Evolutionary conservation across 2,329 filamentous ascomycete genomes (phyloP), one percentile per base, ranked within the genome.

Genomic region (Gaeumannomyces tritici): DNA sequence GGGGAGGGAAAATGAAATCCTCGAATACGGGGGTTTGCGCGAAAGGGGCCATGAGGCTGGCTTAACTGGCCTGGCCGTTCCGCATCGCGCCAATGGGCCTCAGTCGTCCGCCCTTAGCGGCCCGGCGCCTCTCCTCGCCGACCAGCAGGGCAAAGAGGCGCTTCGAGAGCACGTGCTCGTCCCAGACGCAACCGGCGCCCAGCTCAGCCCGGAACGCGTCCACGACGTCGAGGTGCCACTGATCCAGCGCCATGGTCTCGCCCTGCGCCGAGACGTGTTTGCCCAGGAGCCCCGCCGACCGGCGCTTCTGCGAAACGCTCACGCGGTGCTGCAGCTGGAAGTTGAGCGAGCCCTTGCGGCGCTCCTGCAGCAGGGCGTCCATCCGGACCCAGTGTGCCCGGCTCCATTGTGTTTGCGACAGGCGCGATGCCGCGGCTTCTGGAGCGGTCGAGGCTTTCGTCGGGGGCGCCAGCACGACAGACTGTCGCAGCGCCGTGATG

Each of bases 211-310:
- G 73, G 67, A 85, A 86, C 3, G 79, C 82, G 63, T 84, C 79
- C 28, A 85, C 76, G 62, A 84, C 77, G 63, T 86, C 83, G 24
- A 85, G 70, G 64, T 86, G 83, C 83, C 83, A 85, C 63, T 74
- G 69, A 70, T 84, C 77, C 24, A 86, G 73, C 27, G 73, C 65
- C 73, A 86, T 73, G 5, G 72, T 70, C 69, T 78, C 74, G 57
- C 76, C 79, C 47, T 79, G 76, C 31, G 79, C 77, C 28, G 70
- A 69, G 62, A 85, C 78, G 29, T 73, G 75, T 68, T 79, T 81
- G 63, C 82, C 81, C 2, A 83, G 72, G 35, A 81, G 75, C 55
- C 70, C 59, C 15, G 68, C 24, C 27, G 61, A 42, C n/a, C 35
- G 51, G 18, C 28, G 29, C 55, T 57, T 62, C 21, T 68, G 55